A percentile compares a stretch with the other conserved stretches of the same genome.
These are phyloP conservation scores for Fusarium papillatum DNA, from an alignment of 2,329 filamentous ascomycete genomes.

Conservation along the genomic window DNA sequence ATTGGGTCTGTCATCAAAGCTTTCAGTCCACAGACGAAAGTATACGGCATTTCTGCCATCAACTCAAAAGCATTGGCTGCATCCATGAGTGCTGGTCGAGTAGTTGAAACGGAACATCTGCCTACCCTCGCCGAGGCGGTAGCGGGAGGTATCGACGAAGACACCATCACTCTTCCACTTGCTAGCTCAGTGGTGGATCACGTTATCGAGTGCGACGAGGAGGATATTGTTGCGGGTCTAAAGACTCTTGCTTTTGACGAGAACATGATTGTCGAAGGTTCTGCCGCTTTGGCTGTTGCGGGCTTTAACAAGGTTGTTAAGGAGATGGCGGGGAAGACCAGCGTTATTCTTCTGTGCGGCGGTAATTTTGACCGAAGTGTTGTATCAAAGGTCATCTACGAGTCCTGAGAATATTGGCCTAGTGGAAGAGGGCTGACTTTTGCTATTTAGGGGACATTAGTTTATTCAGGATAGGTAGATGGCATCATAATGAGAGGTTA, in stretches of 20 bases:
- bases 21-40: constrained; percentile 30
- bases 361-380: not conserved
- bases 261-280: constrained; percentile 43
- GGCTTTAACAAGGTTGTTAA: constrained; percentile 33
- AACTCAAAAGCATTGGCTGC: constrained; percentile 39
- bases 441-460: not conserved
- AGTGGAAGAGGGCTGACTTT: not conserved
- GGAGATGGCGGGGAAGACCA: not conserved
- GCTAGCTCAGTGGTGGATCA: constrained; percentile 37
- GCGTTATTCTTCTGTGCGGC: not conserved
- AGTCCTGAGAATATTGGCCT: not conserved
- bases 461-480: not conserved
- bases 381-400: not conserved
- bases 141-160: constrained; percentile 40
- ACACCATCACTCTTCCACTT: constrained; percentile 37
- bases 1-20: constrained; percentile 42
- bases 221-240: constrained; percentile 26
- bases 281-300: constrained; percentile 38
- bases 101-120: constrained; percentile 40
- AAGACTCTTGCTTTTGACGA: constrained; percentile 33
- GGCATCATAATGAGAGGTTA: not conserved
- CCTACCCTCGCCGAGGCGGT: constrained; percentile 41
- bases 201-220: constrained; percentile 38
- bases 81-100: constrained; percentile 33
- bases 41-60: constrained; percentile 37